Evolutionary conservation across 768 basidiomycete species (phyloP).

Genomic region (Mycena albidolilacea): DNA sequence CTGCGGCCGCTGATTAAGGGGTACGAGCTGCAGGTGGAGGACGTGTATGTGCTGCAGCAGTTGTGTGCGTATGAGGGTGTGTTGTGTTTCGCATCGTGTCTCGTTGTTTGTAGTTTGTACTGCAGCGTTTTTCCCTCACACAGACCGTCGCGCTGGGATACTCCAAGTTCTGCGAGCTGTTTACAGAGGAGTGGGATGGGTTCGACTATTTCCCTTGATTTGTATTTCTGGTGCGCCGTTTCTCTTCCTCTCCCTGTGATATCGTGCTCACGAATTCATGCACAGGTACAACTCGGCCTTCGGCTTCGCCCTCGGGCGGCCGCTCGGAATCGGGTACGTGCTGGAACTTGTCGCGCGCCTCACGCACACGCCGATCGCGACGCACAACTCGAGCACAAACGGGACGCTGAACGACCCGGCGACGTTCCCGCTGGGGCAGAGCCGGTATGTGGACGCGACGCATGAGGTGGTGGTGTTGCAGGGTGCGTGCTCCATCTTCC

Average conservation of each 20-base stretch:
- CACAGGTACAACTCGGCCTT: slow-evolving; percentile 78
- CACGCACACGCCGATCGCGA: slow-evolving; percentile 78
- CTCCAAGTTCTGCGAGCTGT: slow-evolving; percentile 91
- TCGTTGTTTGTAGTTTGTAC: too few species aligned
- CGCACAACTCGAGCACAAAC: slow-evolving; percentile 89
- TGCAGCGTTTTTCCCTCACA: too few species aligned
- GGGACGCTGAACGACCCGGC: slow-evolving; percentile 79
- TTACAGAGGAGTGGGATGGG: slow-evolving; percentile 95
- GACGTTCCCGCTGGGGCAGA: slow-evolving; percentile 81
- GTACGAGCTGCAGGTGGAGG: slow-evolving; percentile 75
- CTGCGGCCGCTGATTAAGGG: slow-evolving; percentile 73
- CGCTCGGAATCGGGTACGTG: slow-evolving; percentile 84
- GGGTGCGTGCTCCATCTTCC: slow-evolving; percentile 57
- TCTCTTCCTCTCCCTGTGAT: too few species aligned
- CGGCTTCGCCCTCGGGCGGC: slow-evolving; percentile 84
- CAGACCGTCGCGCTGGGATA: slow-evolving; percentile 90
- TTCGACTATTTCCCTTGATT: slow-evolving; percentile 89
- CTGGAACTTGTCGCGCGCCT: slow-evolving; percentile 89
- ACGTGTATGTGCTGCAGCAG: slow-evolving; percentile 85
- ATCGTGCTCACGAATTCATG: too few species aligned
- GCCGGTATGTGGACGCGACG: slow-evolving; percentile 89
- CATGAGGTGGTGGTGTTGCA: slow-evolving; percentile 95
- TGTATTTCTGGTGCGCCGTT: slow-evolving; percentile 80
- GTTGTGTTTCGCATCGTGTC: background rate
- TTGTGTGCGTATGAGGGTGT: slow-evolving; percentile 68